Evolutionary conservation across 495 filamentous ascomycete species (phyloP), one percentile per base, ranked within the genome.

Genomic region (Talaromyces borbonicus): DNA sequence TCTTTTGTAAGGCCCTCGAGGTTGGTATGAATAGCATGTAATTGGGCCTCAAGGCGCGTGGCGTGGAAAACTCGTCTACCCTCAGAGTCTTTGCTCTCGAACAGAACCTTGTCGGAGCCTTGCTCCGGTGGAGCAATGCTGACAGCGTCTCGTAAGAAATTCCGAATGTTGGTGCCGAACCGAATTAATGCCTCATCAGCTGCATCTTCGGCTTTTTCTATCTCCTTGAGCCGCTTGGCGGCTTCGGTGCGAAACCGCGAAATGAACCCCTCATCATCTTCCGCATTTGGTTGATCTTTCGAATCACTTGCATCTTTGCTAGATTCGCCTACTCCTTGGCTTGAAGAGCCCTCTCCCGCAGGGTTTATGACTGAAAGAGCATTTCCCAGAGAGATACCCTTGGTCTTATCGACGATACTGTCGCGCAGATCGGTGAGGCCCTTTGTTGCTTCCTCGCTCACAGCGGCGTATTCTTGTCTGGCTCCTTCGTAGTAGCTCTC

Each of bases 201-300:
- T n/a, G 90, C 90, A 56, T 95, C 90, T 62, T 98, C 92, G 31
- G 90, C 92, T 52, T 82, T 82, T 56, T 97, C 85, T 24, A 98
- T 83, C 54, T 96, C 90, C 56, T 85, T 90, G 31, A 98, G 71
- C 40, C 86, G 79, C 56, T 87, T 85, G 7, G 83, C 72, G 12
- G 92, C 92, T 58, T 94, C 87, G 22, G 73, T 68, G 41, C 81
- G 81, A 59, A 98, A 79, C 29, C 87, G 78, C n/a, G 87, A 79
- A 39, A 97, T 79, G 49, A 94, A 81, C 9, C 81, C 76, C 53
- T 89, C 85, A 19, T 80, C 78, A 46, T 63, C 63, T 8, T 59
- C 66, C 12, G 52, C 55, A 11, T 49, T 46, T 32, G 46, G 32
- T 39, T 22, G 29, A 14, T 47, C 41, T 39, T 56, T 51, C 9